Base-by-base conservation (phyloP, 441 rosid genomes). In the Arabidopsis lyrata region DNA sequence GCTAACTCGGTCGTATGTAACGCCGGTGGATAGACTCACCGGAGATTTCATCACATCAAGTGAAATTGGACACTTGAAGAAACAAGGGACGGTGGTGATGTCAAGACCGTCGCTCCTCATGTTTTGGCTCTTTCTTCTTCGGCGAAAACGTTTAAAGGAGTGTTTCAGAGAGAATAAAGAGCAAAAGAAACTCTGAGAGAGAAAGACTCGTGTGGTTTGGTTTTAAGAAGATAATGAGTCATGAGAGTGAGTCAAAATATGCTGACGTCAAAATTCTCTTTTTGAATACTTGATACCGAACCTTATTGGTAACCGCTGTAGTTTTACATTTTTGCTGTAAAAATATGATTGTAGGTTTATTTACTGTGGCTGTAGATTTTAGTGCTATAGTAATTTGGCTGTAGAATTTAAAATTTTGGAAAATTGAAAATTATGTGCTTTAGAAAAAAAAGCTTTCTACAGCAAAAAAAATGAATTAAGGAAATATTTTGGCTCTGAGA, bases 21-120 rank as follows among this genome's bases (percentile, higher is more conserved):
- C 63, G 14, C 63, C 63, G 10, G 44, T 57, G 44, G 44, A 35
- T 1, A 57, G 63, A 57, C 63, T 57, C 14, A 18, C 63, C 10
- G 63, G 63, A 1, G 63, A 57, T 35, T 57, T 57, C 63, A 57
- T 57, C 42, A 57, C 2, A 35, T 57, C 63, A 10, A 35, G 63
- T 35, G 63, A 57, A 16, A 57, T 57, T 5, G 63, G 44, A 57
- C 63, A 57, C 1, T 38, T 42, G 44, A 57, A 57, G 29, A 57
- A 57, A 57, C 63, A 57, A 57, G 63, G 63, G n/a, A 57, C 44
- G 8, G 63, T 57, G 29, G 63, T 57, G 44, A 57, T 10, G 44
- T 57, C 35, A 5, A 35, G 44, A 57, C 35, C 63, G 16, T 57
- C 44, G 63, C 29, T 35, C 27, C 44, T 35, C 63, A 35, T 57